phyloP scores from a whole-genome alignment of 2,329 filamentous ascomycete species.

The Fusarium pseudonygamai region DNA sequence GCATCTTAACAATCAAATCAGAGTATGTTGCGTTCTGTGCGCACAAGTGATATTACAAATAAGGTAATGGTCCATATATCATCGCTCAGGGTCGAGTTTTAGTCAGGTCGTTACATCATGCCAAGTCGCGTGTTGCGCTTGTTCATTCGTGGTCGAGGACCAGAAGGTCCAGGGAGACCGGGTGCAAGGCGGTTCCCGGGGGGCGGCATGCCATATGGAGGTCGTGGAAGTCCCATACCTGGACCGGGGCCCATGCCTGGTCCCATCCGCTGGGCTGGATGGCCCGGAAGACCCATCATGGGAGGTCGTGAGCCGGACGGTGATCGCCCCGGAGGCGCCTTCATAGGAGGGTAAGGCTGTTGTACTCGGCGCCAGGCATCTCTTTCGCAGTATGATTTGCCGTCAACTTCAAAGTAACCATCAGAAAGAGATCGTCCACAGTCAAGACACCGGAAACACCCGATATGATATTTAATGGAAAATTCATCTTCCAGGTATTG shows the following conservation, averaged over 20 bases:
- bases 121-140: constrained; percentile 70
- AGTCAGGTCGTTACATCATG: constrained; percentile 58
- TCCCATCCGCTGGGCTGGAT: constrained; percentile 37
- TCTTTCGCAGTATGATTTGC: constrained; percentile 83
- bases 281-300: constrained; percentile 40
- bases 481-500: constrained; percentile 88
- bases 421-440: constrained; percentile 79
- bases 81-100: constrained; percentile 22
- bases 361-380: constrained; percentile 74
- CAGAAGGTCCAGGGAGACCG: constrained; percentile 46
- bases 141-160: constrained; percentile 62
- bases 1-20: constrained; percentile 18
- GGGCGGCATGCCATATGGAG: constrained; percentile 40
- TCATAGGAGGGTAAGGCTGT: constrained; percentile 34
- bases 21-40: constrained; percentile 11
- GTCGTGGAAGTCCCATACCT: constrained; percentile 37
- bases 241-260: constrained; percentile 23
- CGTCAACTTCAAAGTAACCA: constrained; percentile 91
- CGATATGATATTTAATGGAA: constrained; percentile 82
- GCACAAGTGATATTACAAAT: constrained; percentile 34
- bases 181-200: constrained; percentile 42
- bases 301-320: constrained; percentile 37
- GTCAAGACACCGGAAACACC: constrained; percentile 85
- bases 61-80: constrained; percentile 23
- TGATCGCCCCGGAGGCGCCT: constrained; percentile 25